phyloP scores from a whole-genome alignment of 2,329 filamentous ascomycete species.

The Diaporthe capsici region DNA sequence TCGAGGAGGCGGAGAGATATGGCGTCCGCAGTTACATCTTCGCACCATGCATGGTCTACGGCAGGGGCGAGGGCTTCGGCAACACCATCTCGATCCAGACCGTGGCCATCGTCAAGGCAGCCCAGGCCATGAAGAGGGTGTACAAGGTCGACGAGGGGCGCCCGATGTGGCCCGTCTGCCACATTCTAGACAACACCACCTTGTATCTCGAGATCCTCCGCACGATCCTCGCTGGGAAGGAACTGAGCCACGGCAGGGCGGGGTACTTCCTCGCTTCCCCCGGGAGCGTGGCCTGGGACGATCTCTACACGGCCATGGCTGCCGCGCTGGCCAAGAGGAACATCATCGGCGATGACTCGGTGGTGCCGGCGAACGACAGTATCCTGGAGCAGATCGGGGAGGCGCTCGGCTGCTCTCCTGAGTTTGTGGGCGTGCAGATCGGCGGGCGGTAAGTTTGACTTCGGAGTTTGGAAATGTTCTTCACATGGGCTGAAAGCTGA shows the following conservation, averaged over 20 bases:
- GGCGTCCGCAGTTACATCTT: constrained; percentile 67
- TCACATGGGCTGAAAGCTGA: constrained; percentile 7
- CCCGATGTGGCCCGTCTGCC: constrained; percentile 66
- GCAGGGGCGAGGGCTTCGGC: constrained; percentile 63
- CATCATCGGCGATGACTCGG: constrained; percentile 54
- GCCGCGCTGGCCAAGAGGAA: constrained; percentile 55
- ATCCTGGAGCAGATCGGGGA: constrained; percentile 57
- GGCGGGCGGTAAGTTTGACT: constrained; percentile 57
- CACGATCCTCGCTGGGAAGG: constrained; percentile 56
- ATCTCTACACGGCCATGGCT: constrained; percentile 63
- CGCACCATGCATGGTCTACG: constrained; percentile 66
- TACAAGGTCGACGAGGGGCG: constrained; percentile 57
- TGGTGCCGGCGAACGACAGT: constrained; percentile 54
- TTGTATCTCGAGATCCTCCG: constrained; percentile 62
- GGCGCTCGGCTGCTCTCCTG: constrained; percentile 52
- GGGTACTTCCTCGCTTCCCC: constrained; percentile 66
- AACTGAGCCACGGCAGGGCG: constrained; percentile 56
- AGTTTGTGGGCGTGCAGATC: constrained; percentile 56
- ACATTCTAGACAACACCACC: constrained; percentile 61
- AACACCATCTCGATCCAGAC: constrained; percentile 67
- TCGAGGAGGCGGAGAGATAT: constrained; percentile 57
- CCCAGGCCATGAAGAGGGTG: constrained; percentile 55
- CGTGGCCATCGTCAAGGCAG: constrained; percentile 61
- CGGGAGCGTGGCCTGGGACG: constrained; percentile 64
- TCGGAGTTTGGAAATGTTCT: background rate